phyloP scores from a whole-genome alignment of 148 eudicot genomes.

The Cornus florida region DNA sequence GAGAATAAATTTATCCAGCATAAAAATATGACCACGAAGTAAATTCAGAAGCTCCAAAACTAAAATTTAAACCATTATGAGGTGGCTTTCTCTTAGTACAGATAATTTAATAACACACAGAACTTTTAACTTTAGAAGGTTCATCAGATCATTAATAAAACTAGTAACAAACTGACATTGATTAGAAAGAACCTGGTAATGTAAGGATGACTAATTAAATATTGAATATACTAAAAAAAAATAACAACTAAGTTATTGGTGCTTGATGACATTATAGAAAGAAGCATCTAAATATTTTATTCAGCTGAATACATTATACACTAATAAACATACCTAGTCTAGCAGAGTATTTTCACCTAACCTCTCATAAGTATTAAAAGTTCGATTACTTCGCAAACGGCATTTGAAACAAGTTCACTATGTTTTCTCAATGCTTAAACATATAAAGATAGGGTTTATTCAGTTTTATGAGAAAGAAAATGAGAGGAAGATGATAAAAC shows the following conservation, averaged over 20 bases:
- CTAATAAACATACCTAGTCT: background rate
- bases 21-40: background rate
- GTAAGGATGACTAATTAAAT: too few relatives aligned
- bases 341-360: background rate
- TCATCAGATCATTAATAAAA: background rate
- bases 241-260: background rate
- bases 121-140: too few relatives aligned
- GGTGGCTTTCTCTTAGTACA: too few relatives aligned
- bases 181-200: too few relatives aligned
- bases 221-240: too few relatives aligned
- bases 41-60: background rate
- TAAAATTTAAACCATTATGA: background rate
- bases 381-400: background rate
- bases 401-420: background rate
- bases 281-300: background rate
- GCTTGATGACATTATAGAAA: background rate
- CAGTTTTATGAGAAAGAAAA: too few relatives aligned
- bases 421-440: background rate
- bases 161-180: too few relatives aligned
- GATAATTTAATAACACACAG: background rate
- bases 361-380: background rate
- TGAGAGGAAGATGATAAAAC: too few relatives aligned
- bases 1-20: background rate
- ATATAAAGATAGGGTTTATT: too few relatives aligned
- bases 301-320: background rate